phyloP scores from a whole-genome alignment of 2,329 filamentous ascomycete genomes.

The Cladorrhinum sp. region DNA sequence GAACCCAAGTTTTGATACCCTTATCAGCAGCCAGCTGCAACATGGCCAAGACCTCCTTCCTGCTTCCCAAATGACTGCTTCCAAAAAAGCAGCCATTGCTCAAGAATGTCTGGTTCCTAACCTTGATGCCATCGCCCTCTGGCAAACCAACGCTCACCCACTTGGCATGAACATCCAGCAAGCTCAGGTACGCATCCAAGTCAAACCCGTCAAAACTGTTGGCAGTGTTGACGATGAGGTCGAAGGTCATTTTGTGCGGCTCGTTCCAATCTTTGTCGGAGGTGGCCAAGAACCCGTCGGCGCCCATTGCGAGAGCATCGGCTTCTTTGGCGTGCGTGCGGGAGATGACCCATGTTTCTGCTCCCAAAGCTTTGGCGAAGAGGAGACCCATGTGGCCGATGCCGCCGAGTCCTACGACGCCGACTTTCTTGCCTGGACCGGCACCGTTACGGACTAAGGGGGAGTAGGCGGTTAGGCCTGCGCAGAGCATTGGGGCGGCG shows the following conservation, averaged over 20 bases:
- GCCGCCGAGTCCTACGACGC: conserved; percentile 69
- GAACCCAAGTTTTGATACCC: conserved; percentile 66
- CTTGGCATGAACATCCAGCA: conserved; percentile 76
- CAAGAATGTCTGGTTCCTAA: conserved; percentile 73
- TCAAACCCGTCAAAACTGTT: conserved; percentile 67
- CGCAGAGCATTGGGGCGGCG: conserved; percentile 80
- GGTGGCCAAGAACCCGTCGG: conserved; percentile 58
- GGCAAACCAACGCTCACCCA: conserved; percentile 80
- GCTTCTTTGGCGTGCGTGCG: conserved; percentile 58
- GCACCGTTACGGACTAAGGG: conserved; percentile 73
- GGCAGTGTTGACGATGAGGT: conserved; percentile 74
- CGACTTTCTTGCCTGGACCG: conserved; percentile 76
- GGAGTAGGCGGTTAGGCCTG: conserved; percentile 75
- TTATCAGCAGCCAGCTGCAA: conserved; percentile 67
- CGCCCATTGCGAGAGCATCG: conserved; percentile 57
- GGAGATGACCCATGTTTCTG: conserved; percentile 61
- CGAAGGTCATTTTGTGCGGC: conserved; percentile 61
- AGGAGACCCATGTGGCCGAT: conserved; percentile 69
- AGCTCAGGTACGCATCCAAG: conserved; percentile 67
- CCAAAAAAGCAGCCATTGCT: conserved; percentile 72
- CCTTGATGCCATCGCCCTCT: conserved; percentile 67
- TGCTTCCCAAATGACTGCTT: conserved; percentile 66
- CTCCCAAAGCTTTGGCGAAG: conserved; percentile 65
- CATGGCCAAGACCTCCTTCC: conserved; percentile 70
- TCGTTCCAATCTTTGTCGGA: conserved; percentile 56